A percentile compares a stretch with the other conserved stretches of the same genome.
Conservation (phyloP, 208 protist species). For the Phytomonas francai region DNA sequence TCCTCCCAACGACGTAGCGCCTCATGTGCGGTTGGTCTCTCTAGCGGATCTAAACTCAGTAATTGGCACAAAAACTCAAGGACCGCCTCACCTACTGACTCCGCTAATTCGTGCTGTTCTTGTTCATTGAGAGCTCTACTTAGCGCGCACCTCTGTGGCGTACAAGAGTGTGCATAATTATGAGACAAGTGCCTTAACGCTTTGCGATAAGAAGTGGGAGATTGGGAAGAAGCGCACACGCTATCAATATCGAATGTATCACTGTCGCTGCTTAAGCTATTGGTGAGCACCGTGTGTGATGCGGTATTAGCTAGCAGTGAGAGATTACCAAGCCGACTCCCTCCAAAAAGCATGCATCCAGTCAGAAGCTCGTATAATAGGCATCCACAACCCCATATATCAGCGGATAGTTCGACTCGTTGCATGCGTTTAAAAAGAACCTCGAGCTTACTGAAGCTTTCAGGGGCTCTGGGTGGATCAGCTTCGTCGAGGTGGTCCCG, state of each 20-base stretch:
- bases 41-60: slow-evolving; percentile 50
- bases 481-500: neutral
- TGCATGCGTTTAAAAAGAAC: slow-evolving; percentile 16
- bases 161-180: neutral
- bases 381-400: slow-evolving; percentile 81
- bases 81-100: slow-evolving; percentile 32
- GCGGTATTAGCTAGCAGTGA: slow-evolving; percentile 28
- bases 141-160: slow-evolving; percentile 2
- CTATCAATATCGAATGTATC: neutral
- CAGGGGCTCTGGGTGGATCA: neutral
- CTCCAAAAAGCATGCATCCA: slow-evolving; percentile 73
- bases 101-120: slow-evolving; percentile 33
- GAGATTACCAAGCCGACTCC: slow-evolving; percentile 46
- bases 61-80: slow-evolving; percentile 44
- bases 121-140: slow-evolving; percentile 36
- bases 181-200: neutral
- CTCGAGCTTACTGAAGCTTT: neutral
- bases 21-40: slow-evolving; percentile 47
- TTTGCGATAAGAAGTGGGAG: neutral
- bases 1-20: slow-evolving; percentile 51
- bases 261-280: neutral
- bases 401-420: slow-evolving; percentile 52
- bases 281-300: neutral
- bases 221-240: neutral
- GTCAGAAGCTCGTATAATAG: slow-evolving; percentile 80